phyloP scores from a whole-genome alignment of 495 filamentous ascomycete genomes.

The Parachaetomium inaequale region DNA sequence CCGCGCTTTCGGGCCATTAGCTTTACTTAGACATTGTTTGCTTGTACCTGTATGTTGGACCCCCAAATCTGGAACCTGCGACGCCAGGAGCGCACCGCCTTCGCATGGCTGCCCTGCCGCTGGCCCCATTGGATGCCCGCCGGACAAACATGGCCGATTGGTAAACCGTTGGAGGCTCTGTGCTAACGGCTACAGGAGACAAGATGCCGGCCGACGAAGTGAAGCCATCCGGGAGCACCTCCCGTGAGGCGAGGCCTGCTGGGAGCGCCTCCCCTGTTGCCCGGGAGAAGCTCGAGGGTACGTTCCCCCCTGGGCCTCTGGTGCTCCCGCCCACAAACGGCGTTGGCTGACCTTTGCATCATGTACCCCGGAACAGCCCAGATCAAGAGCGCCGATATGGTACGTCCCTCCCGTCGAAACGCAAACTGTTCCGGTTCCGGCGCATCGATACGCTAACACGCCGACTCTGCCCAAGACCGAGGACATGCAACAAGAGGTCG shows the following conservation, averaged over 20 bases:
- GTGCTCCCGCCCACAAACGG: background rate
- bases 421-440: constrained; percentile 2
- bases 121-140: no score
- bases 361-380: constrained; percentile 56
- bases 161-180: background rate
- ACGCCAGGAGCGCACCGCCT: background rate
- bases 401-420: constrained; percentile 38
- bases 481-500: constrained; percentile 91
- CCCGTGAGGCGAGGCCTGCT: constrained; percentile 26
- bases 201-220: constrained; percentile 32
- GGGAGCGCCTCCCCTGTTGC: constrained; percentile 31
- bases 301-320: background rate
- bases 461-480: constrained; percentile 61
- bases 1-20: background rate
- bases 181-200: constrained; percentile 8
- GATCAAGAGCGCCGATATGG: constrained; percentile 98
- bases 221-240: constrained; percentile 23
- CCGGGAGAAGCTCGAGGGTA: constrained; percentile 41
- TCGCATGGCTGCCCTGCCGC: no score
- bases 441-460: constrained; percentile 26
- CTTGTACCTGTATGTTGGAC: constrained; percentile 19
- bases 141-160: constrained; percentile 1
- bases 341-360: constrained; percentile 11
- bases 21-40: constrained; percentile 16
- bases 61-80: constrained; percentile 8